Conservation (phyloP, 345 rosid species). For the Leavenworthia alabamica region DNA sequence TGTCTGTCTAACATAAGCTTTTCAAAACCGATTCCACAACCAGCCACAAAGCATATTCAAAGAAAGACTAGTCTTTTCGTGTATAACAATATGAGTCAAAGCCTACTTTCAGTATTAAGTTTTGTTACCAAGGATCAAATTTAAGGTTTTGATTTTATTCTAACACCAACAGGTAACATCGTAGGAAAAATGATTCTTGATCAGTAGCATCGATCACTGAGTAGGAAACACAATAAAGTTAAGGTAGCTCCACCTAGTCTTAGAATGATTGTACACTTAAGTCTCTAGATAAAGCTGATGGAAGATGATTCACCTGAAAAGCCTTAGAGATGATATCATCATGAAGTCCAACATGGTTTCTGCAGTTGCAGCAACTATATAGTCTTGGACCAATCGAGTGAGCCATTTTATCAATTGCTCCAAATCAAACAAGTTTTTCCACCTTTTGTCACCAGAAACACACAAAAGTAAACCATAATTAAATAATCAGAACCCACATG, state of each 20-base stretch:
- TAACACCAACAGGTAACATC: background rate
- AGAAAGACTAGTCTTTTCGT: background rate
- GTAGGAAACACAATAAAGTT: background rate
- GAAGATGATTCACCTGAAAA: slow-evolving; percentile 66
- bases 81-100: background rate
- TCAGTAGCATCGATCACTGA: background rate
- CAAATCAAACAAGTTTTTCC: slow-evolving; percentile 10
- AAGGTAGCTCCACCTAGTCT: background rate
- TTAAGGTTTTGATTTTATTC: background rate
- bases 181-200: background rate
- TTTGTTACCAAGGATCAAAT: background rate
- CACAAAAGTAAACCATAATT: background rate
- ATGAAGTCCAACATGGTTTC: slow-evolving; percentile 80
- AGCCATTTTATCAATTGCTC: slow-evolving; percentile 43
- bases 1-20: background rate
- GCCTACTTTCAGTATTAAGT: background rate
- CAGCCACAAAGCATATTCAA: background rate
- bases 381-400: slow-evolving; percentile 66
- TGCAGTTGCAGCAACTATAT: slow-evolving; percentile 80
- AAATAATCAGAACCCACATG: background rate
- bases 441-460: slow-evolving; percentile 14
- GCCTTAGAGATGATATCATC: slow-evolving; percentile 88
- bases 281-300: slow-evolving; percentile 7
- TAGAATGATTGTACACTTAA: background rate
- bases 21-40: background rate